phyloP scores from a whole-genome alignment of 306 rosid genomes.

The Malus asiatica region DNA sequence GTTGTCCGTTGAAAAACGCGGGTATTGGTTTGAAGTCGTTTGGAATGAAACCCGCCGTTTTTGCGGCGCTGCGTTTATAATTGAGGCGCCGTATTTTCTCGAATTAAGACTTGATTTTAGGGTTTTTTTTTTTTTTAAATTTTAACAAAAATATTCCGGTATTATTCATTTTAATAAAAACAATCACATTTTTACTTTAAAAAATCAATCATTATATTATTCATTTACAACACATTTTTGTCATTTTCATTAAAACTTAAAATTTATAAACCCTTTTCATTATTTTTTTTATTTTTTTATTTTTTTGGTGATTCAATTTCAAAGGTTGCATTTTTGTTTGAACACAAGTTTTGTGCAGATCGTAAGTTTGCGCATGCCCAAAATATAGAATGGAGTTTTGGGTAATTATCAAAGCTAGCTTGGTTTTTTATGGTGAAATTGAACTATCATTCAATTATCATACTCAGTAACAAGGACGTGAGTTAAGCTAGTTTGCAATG shows the following conservation, averaged over 20 bases:
- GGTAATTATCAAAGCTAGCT: background rate
- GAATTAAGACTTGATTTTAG: background rate
- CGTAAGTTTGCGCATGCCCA: background rate
- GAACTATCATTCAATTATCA: background rate
- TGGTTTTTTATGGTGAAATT: background rate
- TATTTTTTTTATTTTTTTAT: too few relatives aligned
- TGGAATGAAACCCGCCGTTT: background rate
- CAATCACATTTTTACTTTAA: fast-evolving
- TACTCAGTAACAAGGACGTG: background rate
- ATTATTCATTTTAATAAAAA: fast-evolving
- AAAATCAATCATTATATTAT: fast-evolving
- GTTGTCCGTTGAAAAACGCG: background rate
- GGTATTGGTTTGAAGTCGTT: background rate
- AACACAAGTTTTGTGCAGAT: background rate
- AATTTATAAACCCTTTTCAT: fast-evolving
- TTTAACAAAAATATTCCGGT: fast-evolving
- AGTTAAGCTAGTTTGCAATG: background rate
- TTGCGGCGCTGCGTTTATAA: background rate
- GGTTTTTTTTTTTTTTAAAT: too few relatives aligned
- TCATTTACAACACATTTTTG: too few relatives aligned
- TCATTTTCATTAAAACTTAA: too few relatives aligned
- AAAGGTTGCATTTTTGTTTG: background rate
- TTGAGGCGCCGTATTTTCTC: background rate
- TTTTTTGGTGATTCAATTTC: too few relatives aligned
- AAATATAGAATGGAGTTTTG: background rate